Conservation (phyloP, 83 land plant genomes). For the Larix sibirica region DNA sequence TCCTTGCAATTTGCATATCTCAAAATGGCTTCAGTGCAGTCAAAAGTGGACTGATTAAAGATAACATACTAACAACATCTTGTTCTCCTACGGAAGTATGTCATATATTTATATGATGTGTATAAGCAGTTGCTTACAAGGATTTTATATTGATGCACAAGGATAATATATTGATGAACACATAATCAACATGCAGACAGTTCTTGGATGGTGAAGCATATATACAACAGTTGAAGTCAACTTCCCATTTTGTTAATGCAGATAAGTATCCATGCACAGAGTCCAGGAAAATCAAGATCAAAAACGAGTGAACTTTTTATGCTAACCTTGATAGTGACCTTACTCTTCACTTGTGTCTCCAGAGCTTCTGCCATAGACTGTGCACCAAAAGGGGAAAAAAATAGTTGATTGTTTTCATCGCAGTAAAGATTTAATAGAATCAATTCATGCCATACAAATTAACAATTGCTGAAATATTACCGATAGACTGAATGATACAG, state of each 20-base stretch:
- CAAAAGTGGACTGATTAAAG: background rate
- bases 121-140: background rate
- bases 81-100: background rate
- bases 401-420: background rate
- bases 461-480: background rate
- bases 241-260: background rate
- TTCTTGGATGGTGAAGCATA: background rate
- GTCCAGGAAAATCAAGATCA: background rate
- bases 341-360: conserved; percentile 81
- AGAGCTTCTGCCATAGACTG: conserved; percentile 92
- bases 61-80: background rate
- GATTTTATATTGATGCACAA: too few species aligned
- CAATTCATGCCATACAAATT: background rate
- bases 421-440: too few species aligned
- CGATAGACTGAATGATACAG: background rate
- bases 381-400: conserved; percentile 9
- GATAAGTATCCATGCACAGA: too few species aligned
- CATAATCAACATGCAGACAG: background rate
- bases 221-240: background rate
- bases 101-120: background rate
- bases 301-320: background rate
- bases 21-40: background rate
- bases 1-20: background rate
- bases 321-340: conserved; percentile 75
- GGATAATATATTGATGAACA: too few species aligned